Evolutionary conservation across 805 yeast species (phyloP), one percentile per base, ranked within the genome.

Genomic region (Spathaspora gorwiae): DNA sequence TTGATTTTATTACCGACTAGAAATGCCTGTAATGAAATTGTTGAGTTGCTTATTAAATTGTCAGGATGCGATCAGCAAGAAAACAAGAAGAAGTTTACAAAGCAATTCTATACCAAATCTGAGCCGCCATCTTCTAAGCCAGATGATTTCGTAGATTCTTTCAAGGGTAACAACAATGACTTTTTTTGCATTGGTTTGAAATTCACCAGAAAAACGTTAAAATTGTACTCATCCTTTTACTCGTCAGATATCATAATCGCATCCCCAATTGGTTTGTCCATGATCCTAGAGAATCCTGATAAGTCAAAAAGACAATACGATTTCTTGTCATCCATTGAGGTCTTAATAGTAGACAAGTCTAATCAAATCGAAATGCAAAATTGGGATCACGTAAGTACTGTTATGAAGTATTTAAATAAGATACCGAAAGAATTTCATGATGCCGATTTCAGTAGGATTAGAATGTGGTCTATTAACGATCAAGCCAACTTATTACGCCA

Each of bases 391-490:
- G 75, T 94, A 7, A 64, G 63, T 29, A 81, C 83, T 12, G 76
- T 82, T 6, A 69, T 83, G 53, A 80, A 81, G 50, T 81, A 84
- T 59, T 53, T 90, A 46, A 90, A 90, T 64, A 70, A 75, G 45
- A 80, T 90, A 39, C 98, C 98, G 6, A 79, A 80, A 50, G 80
- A 84, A 42, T 76, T 76, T 51, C 82, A 86, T 51, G 90, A 81
- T 51, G 85, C 95, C 12, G 99, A 94, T 65, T 94, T 94, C 64
- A 81, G 94, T 46, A 77, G 99, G 54, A 83, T 94, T 34, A 77
- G 97, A 55, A 84, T 87, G 85, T 90, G 96, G 95, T 82, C 85
- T 33, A 83, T 94, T 51, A 90, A 94, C 57, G 95, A 88, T 50
- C 83, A 87, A 54, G 83, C 87, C 11, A 75, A 72, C 50, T 70